Base-by-base conservation (phyloP, 495 filamentous ascomycete species). In the Penicillium maclennaniae region DNA sequence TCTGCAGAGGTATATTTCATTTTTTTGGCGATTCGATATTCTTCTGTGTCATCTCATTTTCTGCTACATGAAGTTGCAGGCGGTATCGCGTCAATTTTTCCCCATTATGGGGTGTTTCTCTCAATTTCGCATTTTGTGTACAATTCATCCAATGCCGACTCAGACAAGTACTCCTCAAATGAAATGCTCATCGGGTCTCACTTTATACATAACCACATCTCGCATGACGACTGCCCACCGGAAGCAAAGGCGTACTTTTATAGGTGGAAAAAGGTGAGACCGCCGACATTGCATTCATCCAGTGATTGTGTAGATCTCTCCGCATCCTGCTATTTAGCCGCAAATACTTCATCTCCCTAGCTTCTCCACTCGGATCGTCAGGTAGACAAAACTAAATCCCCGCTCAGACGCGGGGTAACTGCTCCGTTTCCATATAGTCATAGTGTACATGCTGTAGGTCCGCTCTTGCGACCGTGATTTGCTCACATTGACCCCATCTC, bases 381-480 rank as follows among this genome's bases (percentile, higher is more conserved):
- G 15, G 39, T 25, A 20, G 36, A 50, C 26, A 41, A 26, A 26
- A n/a, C 14, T 42, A 38, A 43, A 19, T 38, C 25, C 38, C 26
- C 20, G 28, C 47, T 34, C 37, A 38, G 48, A 31, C 31, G 39
- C 43, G 51, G 55, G 52, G 58, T 27, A 14, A 2, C 37, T 53
- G 9, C 61, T 61, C 61, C 61, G 61, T 64, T 40, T 59, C 58
- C n/a, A 36, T 31, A 49, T 53, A 21, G 61, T 59, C 27, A 36
- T 62, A 59, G 59, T 27, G 37, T n/a, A 21, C 9, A 14, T 42
- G 34, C 7, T 25, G 7, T 42, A 17, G 14, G 34, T 27, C 46
- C 6, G 40, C 48, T 53, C 38, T 37, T 53, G 51, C 51, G 40
- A 25, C 49, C 28, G 46, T 5, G 8, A 37, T 34, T 20, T 43